Percentiles rank a stretch among this genome's conserved stretches.
phyloP scores from a whole-genome alignment of 495 filamentous ascomycete genomes.

The Clavariopsis aquatica region DNA sequence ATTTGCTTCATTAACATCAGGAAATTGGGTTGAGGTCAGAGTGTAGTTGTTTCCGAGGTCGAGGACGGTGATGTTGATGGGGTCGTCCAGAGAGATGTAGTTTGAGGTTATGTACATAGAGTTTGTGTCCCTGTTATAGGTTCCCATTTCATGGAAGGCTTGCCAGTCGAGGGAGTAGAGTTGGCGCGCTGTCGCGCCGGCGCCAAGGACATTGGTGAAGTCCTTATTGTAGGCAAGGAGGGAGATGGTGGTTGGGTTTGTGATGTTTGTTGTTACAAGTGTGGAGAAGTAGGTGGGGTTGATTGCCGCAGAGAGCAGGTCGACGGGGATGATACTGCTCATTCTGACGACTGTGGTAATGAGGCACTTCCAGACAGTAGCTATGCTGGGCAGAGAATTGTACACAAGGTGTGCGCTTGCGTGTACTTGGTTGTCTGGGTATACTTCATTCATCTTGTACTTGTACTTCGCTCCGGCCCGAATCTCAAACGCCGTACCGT shows the following conservation, averaged over 20 bases:
- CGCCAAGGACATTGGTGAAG: conserved; percentile 42
- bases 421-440: not conserved
- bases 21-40: conserved; percentile 45
- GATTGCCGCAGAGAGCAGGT: conserved; percentile 39
- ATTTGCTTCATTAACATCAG: conserved; percentile 37
- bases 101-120: conserved; percentile 63
- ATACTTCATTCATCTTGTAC: not conserved
- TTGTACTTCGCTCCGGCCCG: not conserved
- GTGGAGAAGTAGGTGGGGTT: conserved; percentile 38
- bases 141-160: conserved; percentile 62
- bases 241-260: conserved; percentile 31
- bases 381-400: not conserved
- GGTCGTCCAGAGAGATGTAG: conserved; percentile 40
- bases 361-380: conserved; percentile 12
- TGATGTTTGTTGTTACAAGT: conserved; percentile 29
- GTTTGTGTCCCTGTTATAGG: conserved; percentile 53
- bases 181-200: conserved; percentile 34
- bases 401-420: not conserved
- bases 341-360: conserved; percentile 24
- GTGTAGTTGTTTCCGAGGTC: conserved; percentile 43
- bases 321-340: conserved; percentile 39
- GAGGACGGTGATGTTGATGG: conserved; percentile 43
- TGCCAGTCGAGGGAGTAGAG: conserved; percentile 37
- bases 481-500: not conserved
- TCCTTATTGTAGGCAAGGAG: conserved; percentile 40